Base-by-base conservation (phyloP, 164 flowering plant genomes). In the Piper betle region DNA sequence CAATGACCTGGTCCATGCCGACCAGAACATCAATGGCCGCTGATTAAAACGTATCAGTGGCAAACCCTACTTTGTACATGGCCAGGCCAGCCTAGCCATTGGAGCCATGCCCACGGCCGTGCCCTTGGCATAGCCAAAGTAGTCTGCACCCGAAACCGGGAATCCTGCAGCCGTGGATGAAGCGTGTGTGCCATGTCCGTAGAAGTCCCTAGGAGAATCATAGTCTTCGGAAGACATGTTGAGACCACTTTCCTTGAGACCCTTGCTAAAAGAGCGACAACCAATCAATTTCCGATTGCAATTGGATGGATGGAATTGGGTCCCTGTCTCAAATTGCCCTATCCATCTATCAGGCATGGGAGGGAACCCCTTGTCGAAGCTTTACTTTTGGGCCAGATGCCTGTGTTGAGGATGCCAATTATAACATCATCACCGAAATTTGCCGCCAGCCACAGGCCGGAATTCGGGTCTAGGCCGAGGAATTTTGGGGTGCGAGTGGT, bases 271-370 rank as follows among this genome's bases (percentile, higher is more conserved):
- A 3, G 66, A 74, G 3, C 72, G 64, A 5, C 77, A 80, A 39
- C 81, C 81, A 3, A 81, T 75, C 2, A 81, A 69, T 42, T 81
- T 81, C 40, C 65, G 61, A 53, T 79, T 81, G 56, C 81, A 79
- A 9, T 52, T 6, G 2, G 84, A 78, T 1, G 79, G 53, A 53
- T 53, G 75, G 60, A 75, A 79, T 17, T 58, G 66, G 1, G 62
- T 61, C 5, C 82, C 80, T 2, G 33, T 63, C 67, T 76, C 77
- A n/a, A 82, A 78, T 4, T 17, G 39, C 0, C 83, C 82, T 5
- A 55, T 62, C 83, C 85, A 81, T 25, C 74, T 58, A 5, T 52
- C 61, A 0, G 85, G 85, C 48, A 81, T 72, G 5, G 67, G 75
- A 0, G 75, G 63, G 71, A 79, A 71, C 8, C 73, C 79, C 0